Conservation (phyloP, 148 eudicot species). For the Camellia granthamiana region DNA sequence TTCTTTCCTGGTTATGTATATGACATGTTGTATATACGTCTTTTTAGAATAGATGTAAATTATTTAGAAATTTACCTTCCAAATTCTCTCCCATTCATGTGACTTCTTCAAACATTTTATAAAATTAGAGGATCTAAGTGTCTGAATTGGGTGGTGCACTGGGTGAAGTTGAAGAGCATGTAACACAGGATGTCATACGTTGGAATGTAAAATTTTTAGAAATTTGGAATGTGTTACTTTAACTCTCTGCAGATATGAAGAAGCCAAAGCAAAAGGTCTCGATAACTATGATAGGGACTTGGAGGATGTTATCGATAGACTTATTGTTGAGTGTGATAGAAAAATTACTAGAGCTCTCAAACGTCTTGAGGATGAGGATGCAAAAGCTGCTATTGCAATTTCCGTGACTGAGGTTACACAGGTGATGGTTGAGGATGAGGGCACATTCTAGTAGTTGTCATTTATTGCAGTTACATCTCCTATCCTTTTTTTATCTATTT, state of each 20-base stretch:
- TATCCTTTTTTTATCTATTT: not conserved
- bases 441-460: not conserved
- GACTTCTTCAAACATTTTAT: no score
- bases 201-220: not conserved
- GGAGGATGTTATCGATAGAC: slow-evolving; percentile 93
- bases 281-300: slow-evolving; percentile 84
- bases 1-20: no score
- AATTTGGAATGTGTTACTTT: slow-evolving; percentile 24
- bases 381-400: slow-evolving; percentile 96
- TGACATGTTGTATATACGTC: no score
- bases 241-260: slow-evolving; percentile 70
- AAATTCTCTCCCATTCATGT: no score
- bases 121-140: no score
- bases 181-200: not conserved
- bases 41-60: no score
- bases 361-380: slow-evolving; percentile 93
- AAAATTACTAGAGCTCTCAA: slow-evolving; percentile 90
- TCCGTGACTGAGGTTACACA: slow-evolving; percentile 90
- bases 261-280: slow-evolving; percentile 71
- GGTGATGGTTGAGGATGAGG: slow-evolving; percentile 34
- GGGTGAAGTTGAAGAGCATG: no score
- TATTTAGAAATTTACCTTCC: no score
- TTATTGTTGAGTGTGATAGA: slow-evolving; percentile 89
- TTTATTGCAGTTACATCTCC: not conserved
- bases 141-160: no score